Evolutionary conservation across 768 basidiomycete genomes (phyloP).

Genomic region (Gymnopilus junonius): DNA sequence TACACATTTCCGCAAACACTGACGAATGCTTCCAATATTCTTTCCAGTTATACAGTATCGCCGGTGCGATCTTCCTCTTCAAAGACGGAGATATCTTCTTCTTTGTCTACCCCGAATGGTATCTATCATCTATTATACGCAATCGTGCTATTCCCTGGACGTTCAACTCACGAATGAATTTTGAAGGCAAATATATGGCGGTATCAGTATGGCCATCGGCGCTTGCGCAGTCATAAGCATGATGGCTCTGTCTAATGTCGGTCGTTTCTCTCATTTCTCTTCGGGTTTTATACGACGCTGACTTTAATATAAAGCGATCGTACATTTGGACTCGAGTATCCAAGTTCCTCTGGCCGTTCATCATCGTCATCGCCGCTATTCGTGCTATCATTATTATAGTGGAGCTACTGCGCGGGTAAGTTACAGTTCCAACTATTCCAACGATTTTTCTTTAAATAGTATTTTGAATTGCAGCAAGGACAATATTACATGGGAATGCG

Average conservation of each 20-base stretch:
- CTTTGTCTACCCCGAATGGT: constrained; percentile 76
- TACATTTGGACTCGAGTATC: constrained; percentile 68
- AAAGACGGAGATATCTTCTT: constrained; percentile 64
- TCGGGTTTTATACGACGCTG: constrained; percentile 16
- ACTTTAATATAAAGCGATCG: constrained; percentile 52
- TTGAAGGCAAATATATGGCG: constrained; percentile 74
- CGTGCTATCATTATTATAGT: constrained; percentile 77
- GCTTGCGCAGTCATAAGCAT: constrained; percentile 54
- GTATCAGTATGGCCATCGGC: constrained; percentile 59
- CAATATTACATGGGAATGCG: constrained; percentile 75
- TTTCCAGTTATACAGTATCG: constrained; percentile 63
- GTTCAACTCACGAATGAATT: neutral
- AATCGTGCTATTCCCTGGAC: neutral
- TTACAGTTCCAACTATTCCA: constrained; percentile 9
- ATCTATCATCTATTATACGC: neutral
- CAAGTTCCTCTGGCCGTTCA: constrained; percentile 72
- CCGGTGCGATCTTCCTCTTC: constrained; percentile 66
- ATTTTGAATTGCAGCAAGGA: constrained; percentile 49
- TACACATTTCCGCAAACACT: constrained; percentile 4
- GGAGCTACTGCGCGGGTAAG: constrained; percentile 68
- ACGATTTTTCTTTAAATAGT: neutral
- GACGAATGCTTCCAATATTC: constrained; percentile 6
- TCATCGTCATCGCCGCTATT: constrained; percentile 65
- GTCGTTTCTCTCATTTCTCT: constrained; percentile 26
- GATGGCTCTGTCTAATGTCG: constrained; percentile 66